A percentile compares a stretch with the other conserved stretches of the same genome.
Evolutionary conservation across 805 yeast genomes (phyloP).

Genomic region (Candida sphagnicola): DNA sequence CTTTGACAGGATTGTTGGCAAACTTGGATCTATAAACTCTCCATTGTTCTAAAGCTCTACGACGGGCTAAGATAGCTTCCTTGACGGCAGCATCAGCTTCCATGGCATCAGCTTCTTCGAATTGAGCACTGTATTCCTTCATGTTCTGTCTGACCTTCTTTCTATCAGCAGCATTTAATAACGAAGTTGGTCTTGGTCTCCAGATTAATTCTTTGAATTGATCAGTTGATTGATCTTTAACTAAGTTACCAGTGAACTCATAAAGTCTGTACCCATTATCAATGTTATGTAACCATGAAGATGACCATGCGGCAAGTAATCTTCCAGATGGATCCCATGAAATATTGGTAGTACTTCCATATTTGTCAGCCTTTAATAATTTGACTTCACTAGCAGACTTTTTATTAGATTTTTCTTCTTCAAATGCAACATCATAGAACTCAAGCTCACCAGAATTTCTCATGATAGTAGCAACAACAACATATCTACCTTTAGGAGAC

Average conservation of each 20-base stretch:
- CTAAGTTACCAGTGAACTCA: constrained; percentile 74
- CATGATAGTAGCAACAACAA: constrained; percentile 47
- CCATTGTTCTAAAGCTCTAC: constrained; percentile 84
- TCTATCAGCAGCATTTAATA: constrained; percentile 72
- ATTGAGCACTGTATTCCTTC: constrained; percentile 85
- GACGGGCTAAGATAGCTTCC: constrained; percentile 82
- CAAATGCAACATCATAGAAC: constrained; percentile 81
- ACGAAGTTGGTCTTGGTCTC: constrained; percentile 94
- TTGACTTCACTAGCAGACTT: constrained; percentile 57
- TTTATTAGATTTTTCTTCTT: constrained; percentile 56
- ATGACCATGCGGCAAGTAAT: constrained; percentile 83
- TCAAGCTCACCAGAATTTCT: constrained; percentile 63
- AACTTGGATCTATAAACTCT: constrained; percentile 60
- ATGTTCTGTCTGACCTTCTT: constrained; percentile 89
- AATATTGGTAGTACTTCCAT: constrained; percentile 74
- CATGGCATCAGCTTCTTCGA: constrained; percentile 93
- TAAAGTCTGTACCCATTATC: constrained; percentile 89
- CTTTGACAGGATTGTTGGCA: constrained; percentile 31
- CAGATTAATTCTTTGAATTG: constrained; percentile 86
- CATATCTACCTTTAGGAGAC: constrained; percentile 93
- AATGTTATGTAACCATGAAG: constrained; percentile 75
- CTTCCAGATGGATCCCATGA: constrained; percentile 98
- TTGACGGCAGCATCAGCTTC: constrained; percentile 90
- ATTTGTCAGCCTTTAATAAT: constrained; percentile 59
- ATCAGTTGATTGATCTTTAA: constrained; percentile 74